Conservation (phyloP, 2,329 filamentous ascomycete species). For the Botrytis squamosa region DNA sequence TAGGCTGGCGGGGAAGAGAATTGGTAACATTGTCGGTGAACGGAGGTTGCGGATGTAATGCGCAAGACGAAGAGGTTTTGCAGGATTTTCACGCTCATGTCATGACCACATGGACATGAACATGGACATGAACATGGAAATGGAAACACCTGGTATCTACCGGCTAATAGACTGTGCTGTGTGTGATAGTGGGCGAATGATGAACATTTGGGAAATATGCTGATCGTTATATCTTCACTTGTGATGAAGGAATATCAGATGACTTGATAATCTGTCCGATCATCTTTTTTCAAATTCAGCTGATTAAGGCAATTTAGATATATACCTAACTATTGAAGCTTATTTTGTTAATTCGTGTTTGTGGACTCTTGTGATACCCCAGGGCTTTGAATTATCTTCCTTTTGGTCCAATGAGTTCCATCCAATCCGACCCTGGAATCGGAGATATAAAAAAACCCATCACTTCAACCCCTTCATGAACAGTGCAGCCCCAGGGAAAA, state of each 20-base stretch:
- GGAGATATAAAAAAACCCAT: constrained; percentile 6
- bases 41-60: constrained; percentile 10
- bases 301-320: background rate
- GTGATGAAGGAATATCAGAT: constrained; percentile 11
- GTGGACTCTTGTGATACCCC: constrained; percentile 10
- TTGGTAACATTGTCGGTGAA: constrained; percentile 18
- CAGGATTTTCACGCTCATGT: constrained; percentile 8
- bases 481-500: constrained; percentile 14
- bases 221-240: constrained; percentile 3
- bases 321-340: background rate
- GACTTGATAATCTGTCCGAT: constrained; percentile 8
- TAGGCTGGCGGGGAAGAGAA: constrained; percentile 10
- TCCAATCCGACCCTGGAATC: constrained; percentile 2
- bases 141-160: background rate
- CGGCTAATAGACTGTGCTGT: constrained; percentile 1
- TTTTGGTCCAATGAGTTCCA: background rate
- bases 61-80: background rate
- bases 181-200: constrained; percentile 7
- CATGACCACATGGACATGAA: constrained; percentile 17
- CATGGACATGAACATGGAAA: constrained; percentile 3
- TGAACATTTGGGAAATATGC: constrained; percentile 1
- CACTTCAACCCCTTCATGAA: constrained; percentile 18
- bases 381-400: background rate
- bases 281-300: background rate
- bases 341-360: constrained; percentile 7